These are phyloP conservation scores for Calcarisporium arbuscula DNA, from an alignment of 2,329 filamentous ascomycete species.

Conservation along the genomic window DNA sequence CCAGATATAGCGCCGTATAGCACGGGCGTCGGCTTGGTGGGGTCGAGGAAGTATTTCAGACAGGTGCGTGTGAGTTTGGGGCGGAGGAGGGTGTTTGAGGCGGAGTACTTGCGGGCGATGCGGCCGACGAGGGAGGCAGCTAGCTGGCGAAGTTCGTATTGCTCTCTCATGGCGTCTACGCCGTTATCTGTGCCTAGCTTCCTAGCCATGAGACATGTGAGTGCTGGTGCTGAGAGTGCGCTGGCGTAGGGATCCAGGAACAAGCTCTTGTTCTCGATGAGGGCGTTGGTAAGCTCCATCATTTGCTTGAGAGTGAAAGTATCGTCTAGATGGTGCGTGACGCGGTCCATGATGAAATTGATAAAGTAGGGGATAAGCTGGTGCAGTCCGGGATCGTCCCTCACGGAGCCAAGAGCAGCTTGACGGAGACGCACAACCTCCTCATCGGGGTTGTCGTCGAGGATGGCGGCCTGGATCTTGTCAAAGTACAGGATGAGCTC, in stretches of 20 bases:
- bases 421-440: conserved; percentile 65
- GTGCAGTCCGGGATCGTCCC: conserved; percentile 86
- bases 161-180: conserved; percentile 46
- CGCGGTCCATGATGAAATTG: conserved; percentile 90
- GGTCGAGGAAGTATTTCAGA: conserved; percentile 86
- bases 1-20: conserved; percentile 87
- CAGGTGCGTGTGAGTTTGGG: conserved; percentile 89
- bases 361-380: conserved; percentile 96
- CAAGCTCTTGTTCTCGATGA: conserved; percentile 76
- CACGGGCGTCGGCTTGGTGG: conserved; percentile 71
- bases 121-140: conserved; percentile 75
- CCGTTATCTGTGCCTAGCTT: conserved; percentile 61
- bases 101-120: conserved; percentile 75
- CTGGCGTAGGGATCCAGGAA: conserved; percentile 60
- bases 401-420: conserved; percentile 78
- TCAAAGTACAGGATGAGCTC: conserved; percentile 96
- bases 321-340: conserved; percentile 88
- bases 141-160: conserved; percentile 79
- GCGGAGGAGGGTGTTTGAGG: conserved; percentile 74
- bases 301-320: conserved; percentile 84
- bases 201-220: conserved; percentile 80
- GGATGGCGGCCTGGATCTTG: conserved; percentile 81
- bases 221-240: conserved; percentile 72
- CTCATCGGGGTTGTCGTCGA: conserved; percentile 83
- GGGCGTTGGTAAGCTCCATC: conserved; percentile 80